Percentiles rank a stretch among this genome's conserved stretches.
Conservation (phyloP, 495 filamentous ascomycete species). For the Annulohypoxylon stygium region DNA sequence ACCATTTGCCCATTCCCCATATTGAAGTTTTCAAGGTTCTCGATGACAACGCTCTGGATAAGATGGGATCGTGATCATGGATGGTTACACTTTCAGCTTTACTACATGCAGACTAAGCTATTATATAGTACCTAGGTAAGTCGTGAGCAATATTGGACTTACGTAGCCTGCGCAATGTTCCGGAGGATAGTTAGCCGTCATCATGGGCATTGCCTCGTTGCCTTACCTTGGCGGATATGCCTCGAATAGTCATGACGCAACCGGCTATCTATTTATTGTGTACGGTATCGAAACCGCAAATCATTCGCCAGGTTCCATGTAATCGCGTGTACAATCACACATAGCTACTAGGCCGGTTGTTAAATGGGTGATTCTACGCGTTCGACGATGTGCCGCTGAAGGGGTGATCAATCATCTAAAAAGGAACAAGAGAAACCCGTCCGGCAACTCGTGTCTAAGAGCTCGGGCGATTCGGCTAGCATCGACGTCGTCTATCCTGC, state of each 20-base stretch:
- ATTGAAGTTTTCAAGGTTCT: background rate
- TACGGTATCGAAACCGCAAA: constrained; percentile 14
- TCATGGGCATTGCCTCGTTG: constrained; percentile 32
- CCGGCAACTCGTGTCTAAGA: constrained; percentile 25
- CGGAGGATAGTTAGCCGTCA: constrained; percentile 39
- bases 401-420: constrained; percentile 33
- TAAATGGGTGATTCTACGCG: constrained; percentile 26
- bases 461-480: constrained; percentile 38
- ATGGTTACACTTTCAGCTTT: constrained; percentile 12
- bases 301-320: constrained; percentile 21
- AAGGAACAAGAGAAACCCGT: constrained; percentile 23
- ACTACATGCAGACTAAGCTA: constrained; percentile 7
- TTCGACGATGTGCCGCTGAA: constrained; percentile 30
- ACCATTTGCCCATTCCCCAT: constrained; percentile 4
- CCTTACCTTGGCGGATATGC: constrained; percentile 12
- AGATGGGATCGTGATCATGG: background rate
- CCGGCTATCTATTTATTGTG: constrained; percentile 9
- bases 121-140: constrained; percentile 23
- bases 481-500: constrained; percentile 23
- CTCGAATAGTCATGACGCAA: constrained; percentile 41
- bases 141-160: constrained; percentile 18
- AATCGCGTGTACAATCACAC: constrained; percentile 26
- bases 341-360: background rate
- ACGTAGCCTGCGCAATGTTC: constrained; percentile 22
- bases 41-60: constrained; percentile 6